These are phyloP conservation scores for Globisporangium cystogenes DNA, from an alignment of 352 stramenopile species.

Conservation along the genomic window DNA sequence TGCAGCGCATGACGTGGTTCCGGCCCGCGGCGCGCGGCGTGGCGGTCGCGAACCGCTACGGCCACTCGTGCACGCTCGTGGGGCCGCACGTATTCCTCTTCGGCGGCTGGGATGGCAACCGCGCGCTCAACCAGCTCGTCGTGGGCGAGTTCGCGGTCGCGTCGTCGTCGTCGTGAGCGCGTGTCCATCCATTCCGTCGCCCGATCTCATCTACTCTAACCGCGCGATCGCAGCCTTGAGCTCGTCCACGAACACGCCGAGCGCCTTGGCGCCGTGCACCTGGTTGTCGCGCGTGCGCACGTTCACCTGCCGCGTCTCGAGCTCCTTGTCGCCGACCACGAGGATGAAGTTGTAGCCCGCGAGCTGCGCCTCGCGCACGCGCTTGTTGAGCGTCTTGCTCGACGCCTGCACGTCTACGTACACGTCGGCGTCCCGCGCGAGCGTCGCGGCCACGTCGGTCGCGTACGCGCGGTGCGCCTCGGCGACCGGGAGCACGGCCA, in stretches of 20 bases:
- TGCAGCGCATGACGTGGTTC: constrained; percentile 64
- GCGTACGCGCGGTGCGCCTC: constrained; percentile 65
- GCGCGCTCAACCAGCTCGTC: constrained; percentile 70
- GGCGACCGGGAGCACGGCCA: constrained; percentile 66
- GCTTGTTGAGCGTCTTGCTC: constrained; percentile 85
- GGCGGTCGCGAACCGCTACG: constrained; percentile 58
- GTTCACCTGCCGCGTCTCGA: constrained; percentile 47
- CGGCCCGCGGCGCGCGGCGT: constrained; percentile 30
- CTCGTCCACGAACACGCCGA: constrained; percentile 51
- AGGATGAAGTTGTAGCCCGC: constrained; percentile 85
- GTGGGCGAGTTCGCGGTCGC: constrained; percentile 38
- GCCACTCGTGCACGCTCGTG: constrained; percentile 57
- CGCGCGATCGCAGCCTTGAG: constrained; percentile 46
- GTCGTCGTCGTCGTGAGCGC: background rate
- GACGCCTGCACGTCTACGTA: constrained; percentile 72
- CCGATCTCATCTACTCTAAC: constrained; percentile 37
- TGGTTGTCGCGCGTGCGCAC: constrained; percentile 81
- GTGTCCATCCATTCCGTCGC: background rate
- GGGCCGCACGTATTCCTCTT: constrained; percentile 72
- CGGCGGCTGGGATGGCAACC: constrained; percentile 78
- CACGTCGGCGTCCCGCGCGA: constrained; percentile 34
- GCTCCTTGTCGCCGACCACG: constrained; percentile 73
- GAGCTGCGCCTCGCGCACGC: constrained; percentile 72
- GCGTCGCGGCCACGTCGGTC: constrained; percentile 31
- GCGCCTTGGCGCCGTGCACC: constrained; percentile 57